Percentiles rank a stretch among this genome's conserved stretches.
phyloP scores from a whole-genome alignment of 768 basidiomycete genomes.

The Pholiota molesta region DNA sequence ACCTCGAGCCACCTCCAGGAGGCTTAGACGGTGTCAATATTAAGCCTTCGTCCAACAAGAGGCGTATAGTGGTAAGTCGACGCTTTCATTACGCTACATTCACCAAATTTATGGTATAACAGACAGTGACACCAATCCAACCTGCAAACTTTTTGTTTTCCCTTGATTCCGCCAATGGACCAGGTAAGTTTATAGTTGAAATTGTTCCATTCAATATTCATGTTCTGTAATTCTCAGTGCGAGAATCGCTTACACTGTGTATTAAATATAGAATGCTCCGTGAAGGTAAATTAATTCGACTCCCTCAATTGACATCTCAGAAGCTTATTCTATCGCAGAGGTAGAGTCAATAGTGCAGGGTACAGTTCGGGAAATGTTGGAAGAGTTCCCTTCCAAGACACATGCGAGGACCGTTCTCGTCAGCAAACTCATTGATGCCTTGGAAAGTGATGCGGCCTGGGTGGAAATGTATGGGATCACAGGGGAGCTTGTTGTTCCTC shows the following conservation, averaged over 20 bases:
- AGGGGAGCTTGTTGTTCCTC: slow-evolving; percentile 67
- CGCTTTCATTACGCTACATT: neutral
- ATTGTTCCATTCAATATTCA: slow-evolving; percentile 10
- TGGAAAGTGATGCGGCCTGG: slow-evolving; percentile 69
- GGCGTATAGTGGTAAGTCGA: slow-evolving; percentile 51
- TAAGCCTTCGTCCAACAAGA: slow-evolving; percentile 46
- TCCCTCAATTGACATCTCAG: neutral
- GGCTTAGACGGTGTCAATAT: slow-evolving; percentile 56
- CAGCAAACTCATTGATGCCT: slow-evolving; percentile 53
- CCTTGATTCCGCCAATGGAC: slow-evolving; percentile 64
- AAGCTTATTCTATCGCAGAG: slow-evolving; percentile 45
- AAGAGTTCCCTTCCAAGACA: slow-evolving; percentile 33
- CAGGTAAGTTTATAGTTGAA: slow-evolving; percentile 42
- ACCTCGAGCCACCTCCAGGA: slow-evolving; percentile 48
- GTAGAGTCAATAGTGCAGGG: slow-evolving; percentile 63
- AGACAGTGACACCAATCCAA: slow-evolving; percentile 80
- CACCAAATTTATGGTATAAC: neutral
- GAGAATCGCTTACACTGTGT: slow-evolving; percentile 61
- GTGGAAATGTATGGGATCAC: slow-evolving; percentile 71
- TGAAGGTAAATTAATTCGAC: slow-evolving; percentile 58
- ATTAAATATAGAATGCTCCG: slow-evolving; percentile 81
- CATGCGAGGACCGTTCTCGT: slow-evolving; percentile 48
- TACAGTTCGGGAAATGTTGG: slow-evolving; percentile 45
- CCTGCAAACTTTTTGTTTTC: slow-evolving; percentile 83
- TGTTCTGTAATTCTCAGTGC: slow-evolving; percentile 43